Base-by-base conservation (phyloP, 768 basidiomycete species). In the Boletus reticulatus region DNA sequence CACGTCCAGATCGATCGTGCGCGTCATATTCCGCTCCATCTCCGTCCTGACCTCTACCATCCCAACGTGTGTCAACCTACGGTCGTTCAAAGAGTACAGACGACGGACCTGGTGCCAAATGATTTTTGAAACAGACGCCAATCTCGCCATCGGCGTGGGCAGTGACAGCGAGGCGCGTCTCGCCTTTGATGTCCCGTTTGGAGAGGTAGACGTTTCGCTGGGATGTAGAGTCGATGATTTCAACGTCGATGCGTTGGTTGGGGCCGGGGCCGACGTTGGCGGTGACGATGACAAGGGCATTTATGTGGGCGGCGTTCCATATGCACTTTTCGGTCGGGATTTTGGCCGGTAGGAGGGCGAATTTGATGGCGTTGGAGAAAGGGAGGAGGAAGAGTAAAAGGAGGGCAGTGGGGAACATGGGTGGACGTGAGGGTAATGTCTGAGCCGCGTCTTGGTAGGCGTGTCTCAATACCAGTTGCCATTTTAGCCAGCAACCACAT, bases 131-230 rank as follows among this genome's bases (percentile, higher is more conserved):
- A 76, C 96, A 99, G 6, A 98, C 94, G 0, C 97, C 97, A 11
- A 99, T 85, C 68, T 99, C 93, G 6, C 92, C 95, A 44, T 95
- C 91, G 34, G 85, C 82, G 72, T 98, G 97, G 11, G 94, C 87
- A 4, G 96, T 99, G 60, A 99, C 81, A 11, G 96, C 96, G 56
- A 99, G 78, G 65, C 96, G 80, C 17, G 94, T 91, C 78, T 99
- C 96, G 7, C 83, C 92, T 53, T 86, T 89, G 66, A 99, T 89
- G 38, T 84, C 84, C 70, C 78, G 84, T 76, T 98, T 99, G 67
- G 83, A 87, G 62, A 98, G 77, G 71, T 98, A 98, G 11, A 94
- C 84, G 71, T 98, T 98, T 63, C 84, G 83, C 65, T 87, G 81
- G 22, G 86, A 78, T 43, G 86, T 87, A 19, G 92, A 92, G 73